Conservation (phyloP, 805 yeast species). For the Ogataea pini region DNA sequence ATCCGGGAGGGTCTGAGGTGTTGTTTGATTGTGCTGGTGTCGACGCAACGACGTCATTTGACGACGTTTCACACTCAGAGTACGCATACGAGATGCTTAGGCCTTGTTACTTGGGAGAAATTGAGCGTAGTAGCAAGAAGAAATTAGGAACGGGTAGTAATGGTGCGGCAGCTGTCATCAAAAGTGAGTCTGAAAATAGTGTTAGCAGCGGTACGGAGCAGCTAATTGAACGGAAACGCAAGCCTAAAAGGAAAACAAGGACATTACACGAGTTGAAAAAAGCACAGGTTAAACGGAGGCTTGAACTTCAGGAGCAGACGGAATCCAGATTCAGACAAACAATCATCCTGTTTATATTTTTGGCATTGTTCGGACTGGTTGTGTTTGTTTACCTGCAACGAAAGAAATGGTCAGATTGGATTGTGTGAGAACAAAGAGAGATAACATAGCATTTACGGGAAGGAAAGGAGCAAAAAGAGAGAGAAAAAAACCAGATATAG, state of each 20-base stretch:
- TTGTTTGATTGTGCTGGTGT: slow-evolving; percentile 76
- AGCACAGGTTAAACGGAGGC: slow-evolving; percentile 8
- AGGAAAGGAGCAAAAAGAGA: background rate
- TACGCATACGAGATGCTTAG: slow-evolving; percentile 84
- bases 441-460: background rate
- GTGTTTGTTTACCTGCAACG: slow-evolving; percentile 33
- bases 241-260: slow-evolving; percentile 12
- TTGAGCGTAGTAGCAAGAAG: slow-evolving; percentile 42
- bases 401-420: slow-evolving; percentile 32
- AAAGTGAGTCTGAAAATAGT: slow-evolving; percentile 1
- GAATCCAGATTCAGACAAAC: slow-evolving; percentile 14
- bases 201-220: background rate
- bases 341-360: slow-evolving; percentile 18
- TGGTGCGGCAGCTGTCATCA: background rate
- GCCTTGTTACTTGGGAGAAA: slow-evolving; percentile 77
- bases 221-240: slow-evolving; percentile 8
- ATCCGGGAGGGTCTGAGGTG: slow-evolving; percentile 88
- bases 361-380: slow-evolving; percentile 30
- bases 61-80: slow-evolving; percentile 75
- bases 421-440: slow-evolving; percentile 5
- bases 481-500: background rate
- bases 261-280: slow-evolving; percentile 16
- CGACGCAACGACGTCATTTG: slow-evolving; percentile 70
- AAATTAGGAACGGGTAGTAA: slow-evolving; percentile 14
- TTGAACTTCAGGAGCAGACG: slow-evolving; percentile 1